phyloP scores from a whole-genome alignment of 2,329 filamentous ascomycete genomes.

The Phialophora tarda region DNA sequence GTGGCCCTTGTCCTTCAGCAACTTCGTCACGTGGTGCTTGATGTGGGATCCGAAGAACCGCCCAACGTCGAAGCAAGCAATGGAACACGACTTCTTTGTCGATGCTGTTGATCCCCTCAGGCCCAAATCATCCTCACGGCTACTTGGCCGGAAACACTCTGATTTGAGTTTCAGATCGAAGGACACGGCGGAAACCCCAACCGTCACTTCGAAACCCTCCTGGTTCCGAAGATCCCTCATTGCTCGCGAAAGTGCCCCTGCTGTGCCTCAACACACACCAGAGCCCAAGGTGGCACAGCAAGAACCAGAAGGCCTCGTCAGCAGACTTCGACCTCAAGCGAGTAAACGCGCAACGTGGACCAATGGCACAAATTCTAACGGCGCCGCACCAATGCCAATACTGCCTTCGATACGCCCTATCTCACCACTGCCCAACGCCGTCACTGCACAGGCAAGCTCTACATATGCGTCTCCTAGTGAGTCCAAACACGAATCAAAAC shows the following conservation, averaged over 20 bases:
- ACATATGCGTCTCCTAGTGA: constrained; percentile 60
- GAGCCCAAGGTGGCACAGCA: constrained; percentile 50
- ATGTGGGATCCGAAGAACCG: constrained; percentile 97
- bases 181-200: constrained; percentile 64
- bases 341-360: constrained; percentile 93
- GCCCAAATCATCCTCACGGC: constrained; percentile 86
- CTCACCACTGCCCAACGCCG: constrained; percentile 92
- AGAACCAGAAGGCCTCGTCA: constrained; percentile 51
- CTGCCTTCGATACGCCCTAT: constrained; percentile 92
- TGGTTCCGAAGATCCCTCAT: constrained; percentile 98
- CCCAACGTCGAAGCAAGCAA: constrained; percentile 90
- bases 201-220: constrained; percentile 79
- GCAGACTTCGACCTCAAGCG: constrained; percentile 63
- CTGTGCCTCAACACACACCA: constrained; percentile 53
- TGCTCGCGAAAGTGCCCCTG: constrained; percentile 72
- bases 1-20: constrained; percentile 84
- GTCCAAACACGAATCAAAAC: constrained; percentile 35
- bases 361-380: constrained; percentile 70
- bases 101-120: constrained; percentile 91
- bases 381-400: constrained; percentile 90
- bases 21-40: constrained; percentile 97
- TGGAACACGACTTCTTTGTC: constrained; percentile 91
- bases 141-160: constrained; percentile 88
- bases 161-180: constrained; percentile 74
- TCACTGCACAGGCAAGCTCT: constrained; percentile 84